phyloP scores from a whole-genome alignment of 768 basidiomycete species.

The Glaciozyma antarctica region DNA sequence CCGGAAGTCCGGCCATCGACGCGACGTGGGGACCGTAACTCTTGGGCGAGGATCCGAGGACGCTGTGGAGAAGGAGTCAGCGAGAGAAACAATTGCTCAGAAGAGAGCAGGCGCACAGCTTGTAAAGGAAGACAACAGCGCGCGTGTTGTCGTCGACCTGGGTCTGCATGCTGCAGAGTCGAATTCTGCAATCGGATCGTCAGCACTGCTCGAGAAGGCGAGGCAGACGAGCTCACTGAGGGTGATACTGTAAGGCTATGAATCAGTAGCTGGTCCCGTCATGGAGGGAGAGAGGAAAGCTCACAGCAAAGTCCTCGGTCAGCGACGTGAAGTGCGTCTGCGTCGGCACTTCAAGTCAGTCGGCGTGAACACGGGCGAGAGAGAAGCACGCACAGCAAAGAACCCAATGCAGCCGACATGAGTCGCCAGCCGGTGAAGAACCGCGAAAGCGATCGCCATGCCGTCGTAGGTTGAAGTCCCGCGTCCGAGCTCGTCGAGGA shows the following conservation, averaged over 20 bases:
- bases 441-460: constrained; percentile 96
- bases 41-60: constrained; percentile 67
- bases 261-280: background rate
- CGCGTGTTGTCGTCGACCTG: constrained; percentile 84
- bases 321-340: constrained; percentile 86
- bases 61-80: constrained; percentile 32
- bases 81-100: constrained; percentile 12
- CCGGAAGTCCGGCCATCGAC: constrained; percentile 76
- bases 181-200: constrained; percentile 76
- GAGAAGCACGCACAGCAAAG: constrained; percentile 52
- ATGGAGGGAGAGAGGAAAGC: background rate
- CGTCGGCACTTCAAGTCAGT: background rate
- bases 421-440: constrained; percentile 86
- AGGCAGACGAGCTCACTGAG: constrained; percentile 13
- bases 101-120: constrained; percentile 51
- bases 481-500: constrained; percentile 69
- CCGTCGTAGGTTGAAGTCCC: constrained; percentile 97
- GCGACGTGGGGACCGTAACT: constrained; percentile 94
- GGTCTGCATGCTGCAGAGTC: constrained; percentile 93
- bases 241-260: constrained; percentile 21
- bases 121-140: constrained; percentile 83
- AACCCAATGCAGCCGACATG: constrained; percentile 83
- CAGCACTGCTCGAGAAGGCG: background rate
- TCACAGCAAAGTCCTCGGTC: constrained; percentile 69
- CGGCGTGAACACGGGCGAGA: background rate